Conservation (phyloP, 371 early-diverging fungal genomes). For the Nematocida sp. region DNA sequence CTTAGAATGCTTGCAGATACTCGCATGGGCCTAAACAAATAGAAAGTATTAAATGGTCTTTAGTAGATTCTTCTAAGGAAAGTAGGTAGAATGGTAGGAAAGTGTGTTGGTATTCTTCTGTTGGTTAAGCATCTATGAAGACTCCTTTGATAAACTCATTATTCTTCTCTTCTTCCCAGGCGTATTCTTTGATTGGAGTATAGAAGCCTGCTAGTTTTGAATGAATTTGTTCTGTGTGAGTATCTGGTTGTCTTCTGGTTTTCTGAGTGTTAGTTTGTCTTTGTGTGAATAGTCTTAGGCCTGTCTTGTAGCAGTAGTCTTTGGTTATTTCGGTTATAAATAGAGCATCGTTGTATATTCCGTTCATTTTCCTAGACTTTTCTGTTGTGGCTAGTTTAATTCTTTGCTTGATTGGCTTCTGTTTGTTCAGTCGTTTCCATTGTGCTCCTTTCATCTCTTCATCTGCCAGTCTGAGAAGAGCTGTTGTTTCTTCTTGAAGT, state of each 20-base stretch:
- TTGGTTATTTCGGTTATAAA: constrained; percentile 14
- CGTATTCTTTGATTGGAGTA: not conserved
- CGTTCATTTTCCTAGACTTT: constrained; percentile 11
- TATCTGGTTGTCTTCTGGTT: not conserved
- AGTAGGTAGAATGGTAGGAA: not conserved
- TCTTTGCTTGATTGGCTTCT: constrained; percentile 36
- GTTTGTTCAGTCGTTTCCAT: constrained; percentile 36
- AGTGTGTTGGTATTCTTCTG: not conserved
- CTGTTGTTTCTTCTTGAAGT: constrained; percentile 10
- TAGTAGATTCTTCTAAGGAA: not conserved
- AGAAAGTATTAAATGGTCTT: not conserved
- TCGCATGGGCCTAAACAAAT: not conserved
- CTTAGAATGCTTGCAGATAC: constrained; percentile 31
- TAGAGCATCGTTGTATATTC: constrained; percentile 21
- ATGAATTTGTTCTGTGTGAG: not conserved
- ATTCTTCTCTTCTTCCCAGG: constrained; percentile 43
- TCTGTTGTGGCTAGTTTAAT: constrained; percentile 33
- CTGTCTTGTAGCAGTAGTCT: constrained; percentile 50
- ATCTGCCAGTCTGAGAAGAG: constrained; percentile 23
- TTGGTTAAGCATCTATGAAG: constrained; percentile 1
- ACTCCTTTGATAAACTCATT: constrained; percentile 22
- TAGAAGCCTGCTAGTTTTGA: constrained; percentile 34
- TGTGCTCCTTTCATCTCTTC: constrained; percentile 4
- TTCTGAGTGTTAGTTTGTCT: not conserved
- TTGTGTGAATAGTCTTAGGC: not conserved